phyloP scores from a whole-genome alignment of 768 basidiomycete genomes.

The Leccinum truebloodii region DNA sequence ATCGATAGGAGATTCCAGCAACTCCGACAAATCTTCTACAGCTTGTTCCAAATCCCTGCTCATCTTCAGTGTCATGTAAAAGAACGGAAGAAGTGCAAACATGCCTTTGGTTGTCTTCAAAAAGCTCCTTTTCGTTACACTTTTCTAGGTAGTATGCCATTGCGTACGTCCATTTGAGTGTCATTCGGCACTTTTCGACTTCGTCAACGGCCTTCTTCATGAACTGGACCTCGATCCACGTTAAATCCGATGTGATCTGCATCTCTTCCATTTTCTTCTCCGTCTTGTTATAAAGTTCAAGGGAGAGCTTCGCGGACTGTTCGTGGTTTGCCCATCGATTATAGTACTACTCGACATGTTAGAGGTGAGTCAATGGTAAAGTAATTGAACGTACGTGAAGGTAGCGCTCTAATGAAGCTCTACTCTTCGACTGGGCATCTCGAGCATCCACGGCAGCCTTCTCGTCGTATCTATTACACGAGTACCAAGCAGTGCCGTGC shows the following conservation, averaged over 20 bases:
- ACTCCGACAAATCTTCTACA: conserved; percentile 91
- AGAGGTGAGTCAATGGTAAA: background rate
- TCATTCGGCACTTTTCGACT: conserved; percentile 86
- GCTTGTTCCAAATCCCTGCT: conserved; percentile 88
- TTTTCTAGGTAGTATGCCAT: conserved; percentile 97
- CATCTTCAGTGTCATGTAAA: background rate
- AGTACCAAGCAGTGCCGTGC: conserved; percentile 97
- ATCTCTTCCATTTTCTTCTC: conserved; percentile 99
- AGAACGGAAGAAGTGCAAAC: conserved; percentile 18
- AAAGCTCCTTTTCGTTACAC: conserved; percentile 91
- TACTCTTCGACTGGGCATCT: conserved; percentile 87
- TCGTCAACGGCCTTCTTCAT: conserved; percentile 98
- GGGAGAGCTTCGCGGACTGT: conserved; percentile 95
- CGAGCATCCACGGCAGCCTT: conserved; percentile 85
- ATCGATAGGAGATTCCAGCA: conserved; percentile 91
- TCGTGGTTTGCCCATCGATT: conserved; percentile 99
- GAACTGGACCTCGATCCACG: conserved; percentile 99
- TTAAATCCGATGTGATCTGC: conserved; percentile 88
- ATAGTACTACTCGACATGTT: conserved; percentile 72
- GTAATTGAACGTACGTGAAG: conserved; percentile 69
- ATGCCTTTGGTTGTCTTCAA: conserved; percentile 95
- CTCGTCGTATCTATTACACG: conserved; percentile 97
- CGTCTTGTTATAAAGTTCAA: conserved; percentile 90
- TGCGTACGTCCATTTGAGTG: conserved; percentile 98
- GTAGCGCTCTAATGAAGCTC: conserved; percentile 92